Evolutionary conservation across 1,284 basidiomycete genomes (phyloP).

Genomic region (Peniophora sp.): DNA sequence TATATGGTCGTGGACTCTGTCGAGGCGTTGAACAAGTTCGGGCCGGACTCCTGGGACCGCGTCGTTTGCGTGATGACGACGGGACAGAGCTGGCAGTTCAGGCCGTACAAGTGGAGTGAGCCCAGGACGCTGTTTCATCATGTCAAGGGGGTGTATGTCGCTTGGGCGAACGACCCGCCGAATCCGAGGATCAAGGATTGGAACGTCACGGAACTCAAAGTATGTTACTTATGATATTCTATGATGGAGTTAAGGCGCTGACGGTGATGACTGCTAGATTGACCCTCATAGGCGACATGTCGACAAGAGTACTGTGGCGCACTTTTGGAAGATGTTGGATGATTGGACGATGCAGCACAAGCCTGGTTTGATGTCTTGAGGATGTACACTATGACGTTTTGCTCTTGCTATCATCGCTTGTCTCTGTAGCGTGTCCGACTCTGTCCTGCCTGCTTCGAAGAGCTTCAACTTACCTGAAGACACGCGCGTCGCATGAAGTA

Average conservation of each 20-base stretch:
- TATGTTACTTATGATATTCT: constrained; percentile 21
- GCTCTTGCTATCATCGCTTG: no score
- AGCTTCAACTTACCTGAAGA: no score
- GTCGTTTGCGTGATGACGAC: constrained; percentile 97
- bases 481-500: no score
- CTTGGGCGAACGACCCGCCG: constrained; percentile 87
- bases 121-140: constrained; percentile 89
- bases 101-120: constrained; percentile 93
- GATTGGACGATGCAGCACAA: constrained; percentile 78
- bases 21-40: constrained; percentile 88
- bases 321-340: constrained; percentile 92
- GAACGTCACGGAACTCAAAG: constrained; percentile 94
- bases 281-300: constrained; percentile 86
- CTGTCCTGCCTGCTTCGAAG: no score
- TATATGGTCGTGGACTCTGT: constrained; percentile 89
- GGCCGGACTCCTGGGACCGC: constrained; percentile 87
- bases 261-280: constrained; percentile 43
- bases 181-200: constrained; percentile 89
- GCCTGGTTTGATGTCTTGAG: constrained; percentile 52
- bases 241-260: constrained; percentile 1
- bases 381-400: no score
- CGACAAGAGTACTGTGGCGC: constrained; percentile 91
- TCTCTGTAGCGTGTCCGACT: no score
- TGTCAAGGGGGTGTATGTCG: constrained; percentile 89
- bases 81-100: constrained; percentile 97